These are phyloP conservation scores for Scheffersomyces coipomensis DNA, from an alignment of 805 yeast species.

Conservation along the genomic window DNA sequence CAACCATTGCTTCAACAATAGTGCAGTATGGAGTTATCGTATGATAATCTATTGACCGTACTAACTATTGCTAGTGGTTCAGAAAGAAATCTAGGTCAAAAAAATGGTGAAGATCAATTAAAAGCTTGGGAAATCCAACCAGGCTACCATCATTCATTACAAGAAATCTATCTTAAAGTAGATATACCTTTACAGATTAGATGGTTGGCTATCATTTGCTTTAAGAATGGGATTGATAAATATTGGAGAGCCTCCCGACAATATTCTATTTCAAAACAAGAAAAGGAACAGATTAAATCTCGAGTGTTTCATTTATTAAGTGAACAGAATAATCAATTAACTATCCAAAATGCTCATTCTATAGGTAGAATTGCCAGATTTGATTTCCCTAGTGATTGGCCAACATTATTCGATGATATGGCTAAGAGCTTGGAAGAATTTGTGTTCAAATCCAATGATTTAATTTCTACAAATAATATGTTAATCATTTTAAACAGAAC, in stretches of 20 bases:
- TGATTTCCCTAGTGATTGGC: slow-evolving; percentile 91
- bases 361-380: slow-evolving; percentile 73
- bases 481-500: slow-evolving; percentile 73
- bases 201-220: slow-evolving; percentile 84
- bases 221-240: slow-evolving; percentile 84
- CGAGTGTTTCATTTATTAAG: slow-evolving; percentile 58
- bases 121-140: slow-evolving; percentile 65
- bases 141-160: slow-evolving; percentile 59
- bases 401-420: slow-evolving; percentile 67
- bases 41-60: slow-evolving; percentile 25
- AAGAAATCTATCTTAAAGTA: slow-evolving; percentile 56
- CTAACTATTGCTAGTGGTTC: slow-evolving; percentile 32
- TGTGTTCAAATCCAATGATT: slow-evolving; percentile 38
- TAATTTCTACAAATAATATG: slow-evolving; percentile 58
- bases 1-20: no score
- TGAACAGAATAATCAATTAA: slow-evolving; percentile 72
- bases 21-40: slow-evolving; percentile 19
- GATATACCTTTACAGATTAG: slow-evolving; percentile 63
- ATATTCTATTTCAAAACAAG: slow-evolving; percentile 55
- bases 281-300: slow-evolving; percentile 60
- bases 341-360: slow-evolving; percentile 83
- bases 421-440: slow-evolving; percentile 44
- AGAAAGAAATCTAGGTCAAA: slow-evolving; percentile 52
- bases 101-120: slow-evolving; percentile 66
- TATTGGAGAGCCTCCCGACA: slow-evolving; percentile 76